Evolutionary conservation across 305 asterid species (phyloP).

Genomic region (Fraxinus sp.): DNA sequence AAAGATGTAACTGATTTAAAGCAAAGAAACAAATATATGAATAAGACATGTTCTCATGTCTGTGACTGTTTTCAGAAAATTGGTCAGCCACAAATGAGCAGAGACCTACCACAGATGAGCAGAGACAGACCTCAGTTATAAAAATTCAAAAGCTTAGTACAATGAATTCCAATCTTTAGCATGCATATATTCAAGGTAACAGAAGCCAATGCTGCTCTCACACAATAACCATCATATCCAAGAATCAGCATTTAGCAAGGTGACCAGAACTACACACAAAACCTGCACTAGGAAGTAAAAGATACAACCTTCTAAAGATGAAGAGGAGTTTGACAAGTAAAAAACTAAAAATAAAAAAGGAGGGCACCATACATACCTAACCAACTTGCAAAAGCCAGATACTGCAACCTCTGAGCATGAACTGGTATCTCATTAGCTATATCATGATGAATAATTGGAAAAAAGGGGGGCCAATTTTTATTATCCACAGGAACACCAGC

Average conservation of each 20-base stretch:
- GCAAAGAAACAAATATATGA: conserved; percentile 7
- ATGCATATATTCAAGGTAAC: conserved; percentile 3
- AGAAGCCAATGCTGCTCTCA: background rate
- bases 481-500: conserved; percentile 83
- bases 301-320: background rate
- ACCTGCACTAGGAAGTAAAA: background rate
- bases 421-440: conserved; percentile 90
- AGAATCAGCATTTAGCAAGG: background rate
- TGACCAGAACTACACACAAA: background rate
- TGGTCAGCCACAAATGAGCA: background rate
- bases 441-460: conserved; percentile 96
- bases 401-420: conserved; percentile 85
- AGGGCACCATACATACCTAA: conserved; percentile 50
- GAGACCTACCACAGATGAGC: background rate
- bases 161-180: background rate
- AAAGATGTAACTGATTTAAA: background rate
- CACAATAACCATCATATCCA: conserved; percentile 1
- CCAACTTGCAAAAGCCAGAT: conserved; percentile 95
- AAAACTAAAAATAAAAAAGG: conserved; percentile 3
- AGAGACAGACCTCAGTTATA: background rate
- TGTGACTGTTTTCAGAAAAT: background rate
- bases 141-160: background rate
- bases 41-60: background rate
- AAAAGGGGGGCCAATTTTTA: conserved; percentile 93
- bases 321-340: background rate